Percentiles rank a stretch among this genome's conserved stretches.
Evolutionary conservation across 768 basidiomycete species (phyloP).

Genomic region (Porphyrellus cyaneotinctus): DNA sequence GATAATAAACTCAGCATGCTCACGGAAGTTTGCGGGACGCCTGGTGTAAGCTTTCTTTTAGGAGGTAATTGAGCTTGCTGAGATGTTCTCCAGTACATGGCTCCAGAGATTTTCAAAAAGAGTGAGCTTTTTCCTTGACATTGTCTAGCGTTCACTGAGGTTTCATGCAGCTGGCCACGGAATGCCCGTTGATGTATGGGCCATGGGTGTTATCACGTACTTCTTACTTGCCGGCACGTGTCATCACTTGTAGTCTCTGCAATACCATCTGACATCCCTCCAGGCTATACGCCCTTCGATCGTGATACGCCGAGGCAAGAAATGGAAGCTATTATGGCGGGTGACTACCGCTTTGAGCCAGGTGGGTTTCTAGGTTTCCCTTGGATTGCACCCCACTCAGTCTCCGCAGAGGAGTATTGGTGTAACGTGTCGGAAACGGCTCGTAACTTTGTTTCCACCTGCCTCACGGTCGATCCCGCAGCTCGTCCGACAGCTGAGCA

Average conservation of each 20-base stretch:
- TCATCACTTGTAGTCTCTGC: background rate
- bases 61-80: background rate
- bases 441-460: conserved; percentile 74
- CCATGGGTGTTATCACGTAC: conserved; percentile 98
- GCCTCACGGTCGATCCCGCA: conserved; percentile 80
- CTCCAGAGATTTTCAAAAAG: conserved; percentile 94
- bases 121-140: conserved; percentile 41
- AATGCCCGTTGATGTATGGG: conserved; percentile 95
- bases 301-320: conserved; percentile 83
- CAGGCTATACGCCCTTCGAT: conserved; percentile 95
- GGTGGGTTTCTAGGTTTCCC: conserved; percentile 24
- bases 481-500: conserved; percentile 76
- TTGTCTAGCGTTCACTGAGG: background rate
- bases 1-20: conserved; percentile 83
- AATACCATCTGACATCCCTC: conserved; percentile 6
- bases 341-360: conserved; percentile 90
- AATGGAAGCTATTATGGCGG: conserved; percentile 92
- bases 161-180: conserved; percentile 70
- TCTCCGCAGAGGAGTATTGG: conserved; percentile 72
- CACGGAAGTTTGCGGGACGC: conserved; percentile 95
- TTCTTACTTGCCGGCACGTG: conserved; percentile 73
- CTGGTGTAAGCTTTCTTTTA: conserved; percentile 53
- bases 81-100: conserved; percentile 64
- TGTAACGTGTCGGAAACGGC: conserved; percentile 78
- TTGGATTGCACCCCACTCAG: background rate